Percentiles rank a stretch among this genome's conserved stretches.
These are phyloP conservation scores for Nicotiana undulata DNA, from an alignment of 257 asterid genomes.

Conservation along the genomic window DNA sequence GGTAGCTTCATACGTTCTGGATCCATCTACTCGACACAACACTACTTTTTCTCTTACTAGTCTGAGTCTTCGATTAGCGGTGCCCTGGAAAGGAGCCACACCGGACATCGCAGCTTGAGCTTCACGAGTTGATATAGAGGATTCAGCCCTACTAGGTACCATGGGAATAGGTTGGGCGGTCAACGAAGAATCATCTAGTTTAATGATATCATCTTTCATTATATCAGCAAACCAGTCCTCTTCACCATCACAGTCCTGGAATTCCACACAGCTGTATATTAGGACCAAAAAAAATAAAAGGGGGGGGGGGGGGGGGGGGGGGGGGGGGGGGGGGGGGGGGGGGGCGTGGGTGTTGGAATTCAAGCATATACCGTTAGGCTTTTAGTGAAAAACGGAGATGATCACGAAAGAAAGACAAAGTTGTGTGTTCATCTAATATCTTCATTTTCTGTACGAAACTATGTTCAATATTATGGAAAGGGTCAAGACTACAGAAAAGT, in stretches of 20 bases:
- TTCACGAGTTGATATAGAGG: conserved; percentile 18
- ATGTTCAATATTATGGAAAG: neutral
- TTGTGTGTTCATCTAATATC: neutral
- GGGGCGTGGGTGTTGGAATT: too few species aligned
- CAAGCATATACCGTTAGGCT: too few species aligned
- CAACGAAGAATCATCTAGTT: conserved; percentile 48
- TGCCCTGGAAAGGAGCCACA: conserved; percentile 44
- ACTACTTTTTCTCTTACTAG: conserved; percentile 19
- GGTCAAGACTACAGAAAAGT: neutral
- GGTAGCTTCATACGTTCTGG: neutral
- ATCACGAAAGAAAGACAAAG: neutral
- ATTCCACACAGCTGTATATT: neutral
- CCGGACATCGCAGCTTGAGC: conserved; percentile 7
- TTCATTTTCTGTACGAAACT: neutral
- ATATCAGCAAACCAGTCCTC: conserved; percentile 82
- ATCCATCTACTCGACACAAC: neutral
- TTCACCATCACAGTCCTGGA: conserved; percentile 40
- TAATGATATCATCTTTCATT: conserved; percentile 74
- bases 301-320: too few species aligned
- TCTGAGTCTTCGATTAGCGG: conserved; percentile 49
- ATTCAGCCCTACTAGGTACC: conserved; percentile 5
- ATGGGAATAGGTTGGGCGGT: conserved; percentile 1
- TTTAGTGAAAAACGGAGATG: neutral
- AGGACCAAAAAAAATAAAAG: neutral
- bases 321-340: too few species aligned